phyloP scores from a whole-genome alignment of 306 rosid species.

The Lathyrus oleraceus region DNA sequence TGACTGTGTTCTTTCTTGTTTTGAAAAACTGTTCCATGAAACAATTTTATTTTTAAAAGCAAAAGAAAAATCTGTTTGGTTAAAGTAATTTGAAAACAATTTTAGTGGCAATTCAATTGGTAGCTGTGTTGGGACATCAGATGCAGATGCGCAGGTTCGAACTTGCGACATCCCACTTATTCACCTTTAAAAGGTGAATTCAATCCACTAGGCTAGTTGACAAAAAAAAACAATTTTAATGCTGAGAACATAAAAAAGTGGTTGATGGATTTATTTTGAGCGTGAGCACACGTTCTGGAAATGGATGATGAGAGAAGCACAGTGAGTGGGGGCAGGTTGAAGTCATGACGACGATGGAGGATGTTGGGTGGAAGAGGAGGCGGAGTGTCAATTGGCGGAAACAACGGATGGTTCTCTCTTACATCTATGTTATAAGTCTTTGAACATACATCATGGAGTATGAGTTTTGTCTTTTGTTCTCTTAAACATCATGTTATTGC shows the following conservation, averaged over 20 bases:
- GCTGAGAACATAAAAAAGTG: background rate
- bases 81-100: background rate
- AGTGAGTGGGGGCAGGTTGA: background rate
- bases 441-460: background rate
- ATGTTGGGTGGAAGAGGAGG: too few species aligned
- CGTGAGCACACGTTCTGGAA: background rate
- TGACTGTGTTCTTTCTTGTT: background rate
- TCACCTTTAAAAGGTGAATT: too few species aligned
- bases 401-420: background rate
- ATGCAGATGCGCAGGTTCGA: too few species aligned
- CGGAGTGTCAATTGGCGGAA: background rate
- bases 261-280: background rate
- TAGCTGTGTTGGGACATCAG: too few species aligned
- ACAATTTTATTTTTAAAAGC: background rate
- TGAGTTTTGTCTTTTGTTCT: background rate
- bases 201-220: too few species aligned
- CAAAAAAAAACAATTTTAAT: too few species aligned
- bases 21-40: background rate
- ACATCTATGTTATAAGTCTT: background rate
- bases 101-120: too few species aligned
- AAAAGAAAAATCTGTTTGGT: background rate
- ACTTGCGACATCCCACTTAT: too few species aligned
- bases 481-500: background rate
- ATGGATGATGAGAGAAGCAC: background rate
- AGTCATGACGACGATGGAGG: background rate